Percentiles rank a stretch among this genome's conserved stretches.
Evolutionary conservation across 345 rosid genomes (phyloP).

Genomic region (Gossypium sturtianum): DNA sequence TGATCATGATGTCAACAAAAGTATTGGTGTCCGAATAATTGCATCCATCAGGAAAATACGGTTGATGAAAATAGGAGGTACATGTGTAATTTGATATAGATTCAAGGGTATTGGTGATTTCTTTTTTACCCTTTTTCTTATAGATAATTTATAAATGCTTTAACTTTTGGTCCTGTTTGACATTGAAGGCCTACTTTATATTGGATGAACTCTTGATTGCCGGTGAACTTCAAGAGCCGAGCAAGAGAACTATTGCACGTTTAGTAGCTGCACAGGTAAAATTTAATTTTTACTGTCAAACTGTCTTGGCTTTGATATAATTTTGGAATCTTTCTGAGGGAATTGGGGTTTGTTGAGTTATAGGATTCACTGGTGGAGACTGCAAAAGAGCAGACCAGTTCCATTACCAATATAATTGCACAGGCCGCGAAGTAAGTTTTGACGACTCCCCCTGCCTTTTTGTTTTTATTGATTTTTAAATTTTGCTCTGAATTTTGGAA

Average conservation of each 20-base stretch:
- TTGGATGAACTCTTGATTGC: slow-evolving; percentile 90
- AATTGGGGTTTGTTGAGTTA: slow-evolving; percentile 9
- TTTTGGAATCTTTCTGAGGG: background rate
- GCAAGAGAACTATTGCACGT: slow-evolving; percentile 89
- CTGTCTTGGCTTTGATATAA: background rate
- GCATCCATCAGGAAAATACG: background rate
- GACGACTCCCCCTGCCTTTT: background rate
- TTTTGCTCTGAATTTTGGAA: background rate
- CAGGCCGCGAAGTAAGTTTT: slow-evolving; percentile 82
- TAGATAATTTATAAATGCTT: background rate
- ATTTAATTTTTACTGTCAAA: background rate
- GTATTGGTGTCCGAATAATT: background rate
- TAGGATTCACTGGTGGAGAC: slow-evolving; percentile 92
- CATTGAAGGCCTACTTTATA: slow-evolving; percentile 72
- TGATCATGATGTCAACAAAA: background rate
- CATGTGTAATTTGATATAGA: background rate
- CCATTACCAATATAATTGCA: slow-evolving; percentile 82
- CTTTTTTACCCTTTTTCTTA: background rate
- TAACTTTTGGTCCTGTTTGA: slow-evolving; percentile 15
- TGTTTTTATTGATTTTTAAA: background rate
- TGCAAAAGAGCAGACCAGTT: slow-evolving; percentile 84
- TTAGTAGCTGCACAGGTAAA: slow-evolving; percentile 78
- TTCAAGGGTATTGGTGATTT: background rate
- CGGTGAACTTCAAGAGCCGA: slow-evolving; percentile 93
- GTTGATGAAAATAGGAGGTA: background rate